Evolutionary conservation across 2,329 filamentous ascomycete species (phyloP), one percentile per base, ranked within the genome.

Genomic region (Penicillium nordicum): DNA sequence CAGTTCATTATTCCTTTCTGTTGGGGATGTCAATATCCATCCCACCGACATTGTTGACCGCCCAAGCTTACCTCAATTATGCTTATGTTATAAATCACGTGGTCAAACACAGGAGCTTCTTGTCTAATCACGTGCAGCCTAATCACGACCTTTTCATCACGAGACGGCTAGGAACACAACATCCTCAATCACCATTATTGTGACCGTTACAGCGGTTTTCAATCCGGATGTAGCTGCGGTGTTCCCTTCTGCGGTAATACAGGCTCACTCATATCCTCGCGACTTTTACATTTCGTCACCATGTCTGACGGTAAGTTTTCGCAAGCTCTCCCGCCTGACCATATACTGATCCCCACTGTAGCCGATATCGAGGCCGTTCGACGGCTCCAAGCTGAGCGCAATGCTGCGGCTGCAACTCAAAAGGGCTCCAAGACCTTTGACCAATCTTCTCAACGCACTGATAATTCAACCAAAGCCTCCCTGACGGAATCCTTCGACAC

Each of bases 381-480:
- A 78, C 88, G 87, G 81, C 88, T 93, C 73, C 92, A 96, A 82
- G 88, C 89, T 76, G 92, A 96, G 88, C 90, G 92, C 74, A 96
- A 96, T 77, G 88, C 88, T 74, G 82, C 84, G 69, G 84, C 88
- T 68, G 85, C 87, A 69, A 82, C 74, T 65, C 94, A 90, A 81
- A 92, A 92, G 80, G 87, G 88, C 78, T 88, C 87, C 74, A 88
- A 85, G 80, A 84, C 86, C 75, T 88, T 90, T 76, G 90, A 94
- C 78, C 81, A 84, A 63, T 84, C 87, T 69, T 87, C 79, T 79
- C 92, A 96, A 80, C 90, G 90, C 77, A 85, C 84, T 80, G 88
- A 94, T 81, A 82, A 82, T 72, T 90, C 89, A 67, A 92, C 88
- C 75, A 97, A 96, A 84, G 90, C 89, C 76, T 96, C 90, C 74